Percentiles rank a stretch among this genome's conserved stretches.
Evolutionary conservation across 129 eudicot species (phyloP).

Genomic region (Artemisia tridentata): DNA sequence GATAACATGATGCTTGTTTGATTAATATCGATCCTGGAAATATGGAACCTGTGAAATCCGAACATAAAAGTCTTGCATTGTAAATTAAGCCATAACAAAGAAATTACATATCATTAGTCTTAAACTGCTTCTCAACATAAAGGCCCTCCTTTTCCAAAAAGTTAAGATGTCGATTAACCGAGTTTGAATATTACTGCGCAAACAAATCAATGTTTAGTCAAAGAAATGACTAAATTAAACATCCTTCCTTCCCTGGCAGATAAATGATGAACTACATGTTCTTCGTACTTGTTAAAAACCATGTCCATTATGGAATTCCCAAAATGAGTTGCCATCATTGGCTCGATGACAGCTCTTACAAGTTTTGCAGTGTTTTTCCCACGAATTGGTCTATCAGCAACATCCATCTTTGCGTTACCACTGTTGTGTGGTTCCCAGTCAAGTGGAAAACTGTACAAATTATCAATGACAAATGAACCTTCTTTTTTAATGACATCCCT

Average conservation of each 20-base stretch:
- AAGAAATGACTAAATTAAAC: slow-evolving; percentile 23
- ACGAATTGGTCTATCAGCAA: neutral
- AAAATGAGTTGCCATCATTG: slow-evolving; percentile 30
- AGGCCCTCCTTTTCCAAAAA: no score
- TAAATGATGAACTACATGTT: slow-evolving; percentile 14
- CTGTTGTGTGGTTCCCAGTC: slow-evolving; percentile 11
- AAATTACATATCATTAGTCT: no score
- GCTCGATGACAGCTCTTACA: slow-evolving; percentile 29
- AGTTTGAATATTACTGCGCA: no score
- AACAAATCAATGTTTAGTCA: slow-evolving; percentile 5
- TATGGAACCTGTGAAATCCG: no score
- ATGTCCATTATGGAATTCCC: slow-evolving; percentile 27
- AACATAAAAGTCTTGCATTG: neutral
- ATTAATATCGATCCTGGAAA: no score
- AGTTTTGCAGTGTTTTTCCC: slow-evolving; percentile 19
- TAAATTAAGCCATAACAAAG: no score
- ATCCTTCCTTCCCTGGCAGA: neutral
- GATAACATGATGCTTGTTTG: no score
- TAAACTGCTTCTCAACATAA: no score
- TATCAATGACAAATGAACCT: slow-evolving; percentile 32
- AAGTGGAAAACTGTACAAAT: slow-evolving; percentile 9
- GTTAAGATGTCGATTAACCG: no score
- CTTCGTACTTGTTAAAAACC: slow-evolving; percentile 18
- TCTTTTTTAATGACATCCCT: slow-evolving; percentile 19
- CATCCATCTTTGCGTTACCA: neutral